Evolutionary conservation across 805 yeast species (phyloP).

Genomic region (Isabelozyma heimii): DNA sequence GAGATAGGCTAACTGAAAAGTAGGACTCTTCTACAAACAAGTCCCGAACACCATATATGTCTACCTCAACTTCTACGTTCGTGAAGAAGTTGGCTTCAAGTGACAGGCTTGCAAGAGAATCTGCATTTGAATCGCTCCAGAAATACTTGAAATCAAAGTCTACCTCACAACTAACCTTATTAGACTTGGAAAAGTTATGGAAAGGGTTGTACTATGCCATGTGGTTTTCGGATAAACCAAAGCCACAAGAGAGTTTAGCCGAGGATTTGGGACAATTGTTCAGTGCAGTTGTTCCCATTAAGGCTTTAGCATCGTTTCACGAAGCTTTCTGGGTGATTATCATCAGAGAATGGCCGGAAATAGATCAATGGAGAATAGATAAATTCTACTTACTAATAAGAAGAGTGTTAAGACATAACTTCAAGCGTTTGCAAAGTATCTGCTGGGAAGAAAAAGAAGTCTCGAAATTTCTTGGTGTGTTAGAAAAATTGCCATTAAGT

Average conservation of each 20-base stretch:
- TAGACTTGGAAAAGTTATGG: constrained; percentile 84
- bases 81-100: constrained; percentile 84
- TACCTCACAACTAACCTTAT: constrained; percentile 37
- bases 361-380: constrained; percentile 86
- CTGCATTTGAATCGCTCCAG: constrained; percentile 64
- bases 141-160: constrained; percentile 48
- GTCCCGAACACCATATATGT: constrained; percentile 1
- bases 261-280: constrained; percentile 61
- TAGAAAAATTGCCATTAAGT: constrained; percentile 48
- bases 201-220: constrained; percentile 91
- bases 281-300: constrained; percentile 40
- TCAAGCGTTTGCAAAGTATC: constrained; percentile 51
- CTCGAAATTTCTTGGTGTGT: constrained; percentile 41
- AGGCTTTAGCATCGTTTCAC: constrained; percentile 50
- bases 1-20: background rate
- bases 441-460: constrained; percentile 56
- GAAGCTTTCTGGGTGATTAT: constrained; percentile 81
- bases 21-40: background rate
- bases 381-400: constrained; percentile 81
- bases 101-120: constrained; percentile 69
- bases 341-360: constrained; percentile 74
- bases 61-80: constrained; percentile 47
- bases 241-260: constrained; percentile 86
- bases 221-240: constrained; percentile 96
- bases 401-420: constrained; percentile 64